Conservation (phyloP, 129 eudicot genomes). For the Arctium lappa region DNA sequence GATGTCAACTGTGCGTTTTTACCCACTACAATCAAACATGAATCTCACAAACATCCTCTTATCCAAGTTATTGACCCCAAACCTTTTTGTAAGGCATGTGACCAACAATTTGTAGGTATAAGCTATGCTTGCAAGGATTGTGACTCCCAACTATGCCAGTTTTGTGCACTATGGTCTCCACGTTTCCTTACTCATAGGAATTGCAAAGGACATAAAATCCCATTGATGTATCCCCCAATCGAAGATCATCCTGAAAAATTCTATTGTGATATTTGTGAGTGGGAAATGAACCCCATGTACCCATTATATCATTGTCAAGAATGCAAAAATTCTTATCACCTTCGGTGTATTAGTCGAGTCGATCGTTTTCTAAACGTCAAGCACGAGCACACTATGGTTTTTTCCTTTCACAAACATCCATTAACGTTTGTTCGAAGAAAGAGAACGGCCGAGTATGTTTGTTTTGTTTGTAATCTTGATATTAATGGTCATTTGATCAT, state of each 20-base stretch:
- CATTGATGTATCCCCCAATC: constrained; percentile 1
- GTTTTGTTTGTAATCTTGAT: background rate
- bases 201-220: constrained; percentile 20
- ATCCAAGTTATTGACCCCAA: background rate
- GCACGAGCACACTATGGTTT: background rate
- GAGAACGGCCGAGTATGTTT: background rate
- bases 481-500: background rate
- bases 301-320: background rate
- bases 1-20: constrained; percentile 1
- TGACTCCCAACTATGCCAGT: background rate
- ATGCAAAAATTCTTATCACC: constrained; percentile 17
- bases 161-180: background rate
- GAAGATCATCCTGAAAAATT: background rate
- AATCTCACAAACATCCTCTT: constrained; percentile 14
- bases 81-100: no score
- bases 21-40: constrained; percentile 13
- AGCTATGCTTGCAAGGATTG: background rate
- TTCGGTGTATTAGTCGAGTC: background rate
- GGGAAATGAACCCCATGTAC: background rate
- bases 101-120: no score
- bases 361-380: background rate
- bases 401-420: background rate
- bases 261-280: constrained; percentile 9
- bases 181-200: background rate
- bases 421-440: constrained; percentile 10